Conservation (phyloP, 257 asterid species). For the Penstemon davidsonii region DNA sequence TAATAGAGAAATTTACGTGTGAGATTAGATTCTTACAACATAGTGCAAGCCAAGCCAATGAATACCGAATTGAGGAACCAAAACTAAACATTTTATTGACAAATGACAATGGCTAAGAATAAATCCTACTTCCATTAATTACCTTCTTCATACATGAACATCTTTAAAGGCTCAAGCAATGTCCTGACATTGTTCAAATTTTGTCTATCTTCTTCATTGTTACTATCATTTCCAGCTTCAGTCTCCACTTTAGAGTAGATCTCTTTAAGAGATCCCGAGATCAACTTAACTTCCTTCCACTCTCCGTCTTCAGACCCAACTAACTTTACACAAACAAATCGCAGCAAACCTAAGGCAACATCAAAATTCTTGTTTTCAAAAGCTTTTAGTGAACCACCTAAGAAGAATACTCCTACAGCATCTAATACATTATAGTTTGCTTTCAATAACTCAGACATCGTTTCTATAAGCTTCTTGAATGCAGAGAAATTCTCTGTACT, state of each 20-base stretch:
- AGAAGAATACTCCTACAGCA: conserved; percentile 60
- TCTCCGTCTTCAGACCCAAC: conserved; percentile 42
- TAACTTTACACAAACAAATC: conserved; percentile 62
- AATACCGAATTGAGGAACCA: no score
- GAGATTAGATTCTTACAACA: no score
- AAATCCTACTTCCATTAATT: conserved; percentile 41
- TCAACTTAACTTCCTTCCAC: conserved; percentile 54
- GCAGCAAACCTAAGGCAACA: conserved; percentile 58
- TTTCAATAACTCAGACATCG: conserved; percentile 46
- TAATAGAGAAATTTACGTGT: no score
- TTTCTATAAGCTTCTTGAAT: conserved; percentile 52
- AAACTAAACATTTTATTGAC: no score
- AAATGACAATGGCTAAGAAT: not conserved
- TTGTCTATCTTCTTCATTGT: conserved; percentile 38
- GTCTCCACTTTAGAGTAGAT: conserved; percentile 46
- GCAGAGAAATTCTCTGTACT: conserved; percentile 42
- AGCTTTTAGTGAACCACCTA: conserved; percentile 47
- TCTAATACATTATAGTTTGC: conserved; percentile 56
- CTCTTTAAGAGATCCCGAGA: conserved; percentile 45
- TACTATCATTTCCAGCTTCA: conserved; percentile 37
- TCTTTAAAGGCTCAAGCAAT: conserved; percentile 70
- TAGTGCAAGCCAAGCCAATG: no score
- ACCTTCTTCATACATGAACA: conserved; percentile 39
- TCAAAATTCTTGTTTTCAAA: conserved; percentile 52
- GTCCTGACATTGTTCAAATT: conserved; percentile 47